phyloP scores from a whole-genome alignment of 768 basidiomycete genomes.

The Agrocybe chaxingu region DNA sequence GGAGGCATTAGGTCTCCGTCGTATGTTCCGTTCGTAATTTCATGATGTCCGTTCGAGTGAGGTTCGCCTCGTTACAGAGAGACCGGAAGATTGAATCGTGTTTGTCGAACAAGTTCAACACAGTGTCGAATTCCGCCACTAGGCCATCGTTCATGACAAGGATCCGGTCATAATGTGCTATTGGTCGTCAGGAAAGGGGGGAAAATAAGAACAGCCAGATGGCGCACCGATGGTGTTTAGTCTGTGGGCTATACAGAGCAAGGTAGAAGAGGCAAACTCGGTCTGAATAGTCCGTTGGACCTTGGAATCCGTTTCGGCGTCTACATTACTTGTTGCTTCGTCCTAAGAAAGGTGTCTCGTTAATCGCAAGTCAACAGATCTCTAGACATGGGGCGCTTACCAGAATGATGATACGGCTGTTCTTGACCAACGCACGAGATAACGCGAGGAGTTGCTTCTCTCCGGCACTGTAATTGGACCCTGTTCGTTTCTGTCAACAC shows the following conservation, averaged over 20 bases:
- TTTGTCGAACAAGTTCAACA: constrained; percentile 60
- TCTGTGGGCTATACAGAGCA: constrained; percentile 56
- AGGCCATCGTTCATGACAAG: constrained; percentile 70
- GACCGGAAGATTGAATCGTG: constrained; percentile 65
- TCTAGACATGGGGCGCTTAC: constrained; percentile 27
- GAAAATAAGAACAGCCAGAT: neutral
- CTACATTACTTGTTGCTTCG: constrained; percentile 61
- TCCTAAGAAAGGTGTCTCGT: constrained; percentile 33
- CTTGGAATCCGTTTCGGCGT: constrained; percentile 60
- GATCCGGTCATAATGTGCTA: constrained; percentile 64
- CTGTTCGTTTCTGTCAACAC: constrained; percentile 20
- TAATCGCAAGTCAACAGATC: neutral
- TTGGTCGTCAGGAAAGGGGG: constrained; percentile 1
- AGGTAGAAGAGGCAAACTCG: constrained; percentile 52
- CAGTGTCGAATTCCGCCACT: constrained; percentile 74
- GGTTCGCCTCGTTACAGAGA: constrained; percentile 63
- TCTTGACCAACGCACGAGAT: constrained; percentile 59
- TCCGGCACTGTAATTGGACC: constrained; percentile 64
- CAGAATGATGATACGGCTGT: constrained; percentile 54
- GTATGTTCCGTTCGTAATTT: constrained; percentile 39
- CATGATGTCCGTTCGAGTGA: constrained; percentile 54
- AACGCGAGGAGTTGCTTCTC: constrained; percentile 66
- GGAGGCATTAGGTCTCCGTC: neutral
- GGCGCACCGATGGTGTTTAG: constrained; percentile 52
- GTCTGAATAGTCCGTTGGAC: constrained; percentile 61